Base-by-base conservation (phyloP, 2,329 filamentous ascomycete genomes). In the Dothideomycetes sp. region DNA sequence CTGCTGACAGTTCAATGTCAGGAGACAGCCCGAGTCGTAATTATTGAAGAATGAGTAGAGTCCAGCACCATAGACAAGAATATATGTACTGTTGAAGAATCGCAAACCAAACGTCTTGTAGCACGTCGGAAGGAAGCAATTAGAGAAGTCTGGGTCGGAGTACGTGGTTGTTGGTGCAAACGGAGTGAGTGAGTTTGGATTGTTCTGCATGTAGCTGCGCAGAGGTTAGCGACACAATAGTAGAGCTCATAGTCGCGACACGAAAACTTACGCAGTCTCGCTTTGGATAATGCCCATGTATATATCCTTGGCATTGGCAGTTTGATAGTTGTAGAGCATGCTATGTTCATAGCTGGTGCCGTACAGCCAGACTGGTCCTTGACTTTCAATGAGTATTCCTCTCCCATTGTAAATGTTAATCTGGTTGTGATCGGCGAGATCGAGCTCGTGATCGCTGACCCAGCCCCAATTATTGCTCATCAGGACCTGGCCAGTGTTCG, bases 381-480 rank as follows among this genome's bases (percentile, higher is more conserved):
- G 45, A 10, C 57, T 60, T 64, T 94, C 85, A 47, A 94, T 74
- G 18, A 78, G 68, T 31, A 91, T 69, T 47, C 87, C 88, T 38
- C 88, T 81, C 19, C 86, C 88, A 55, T 84, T 91, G 72, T 82
- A 94, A 50, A 95, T 75, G 52, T 79, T 81, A 60, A 89, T 79
- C 59, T 89, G 82, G 43, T 65, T 76, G 59, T 84, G 75, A 53
- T 81, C 79, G 3, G 61, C 47, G 10, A 77, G 71, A 58, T 94
- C 88, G 17, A 94, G 79, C 56, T 93, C 84, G 65, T 95, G 89
- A 58, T 95, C 88, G 1, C 88, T 77, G 19, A 86, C 81, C 88
- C 88, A 95, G 59, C 84, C 79, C 88, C 88, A 95, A 36, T 74
- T 79, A 64, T 95, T 94, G 63, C 94, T 86, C 41, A 94, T 67